Evolutionary conservation across 495 filamentous ascomycete genomes (phyloP).

Genomic region (Aspergillus leporis): DNA sequence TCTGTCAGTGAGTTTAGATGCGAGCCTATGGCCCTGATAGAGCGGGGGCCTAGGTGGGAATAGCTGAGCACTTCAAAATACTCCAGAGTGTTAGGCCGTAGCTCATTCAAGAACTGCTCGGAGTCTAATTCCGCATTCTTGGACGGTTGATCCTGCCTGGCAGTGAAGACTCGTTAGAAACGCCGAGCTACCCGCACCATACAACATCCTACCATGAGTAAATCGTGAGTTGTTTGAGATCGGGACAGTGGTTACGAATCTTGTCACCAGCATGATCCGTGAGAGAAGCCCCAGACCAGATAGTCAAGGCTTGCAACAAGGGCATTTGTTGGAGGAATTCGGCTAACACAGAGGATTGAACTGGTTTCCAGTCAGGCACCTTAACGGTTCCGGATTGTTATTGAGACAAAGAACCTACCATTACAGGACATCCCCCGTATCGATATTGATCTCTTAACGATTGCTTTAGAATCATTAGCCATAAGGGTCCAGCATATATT

Average conservation of each 20-base stretch:
- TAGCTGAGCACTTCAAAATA: constrained; percentile 58
- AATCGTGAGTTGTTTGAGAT: constrained; percentile 61
- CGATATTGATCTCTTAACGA: constrained; percentile 48
- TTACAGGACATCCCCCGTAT: constrained; percentile 53
- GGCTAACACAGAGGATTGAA: constrained; percentile 38
- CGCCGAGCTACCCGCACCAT: too few relatives aligned
- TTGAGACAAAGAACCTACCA: constrained; percentile 37
- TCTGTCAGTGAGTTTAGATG: constrained; percentile 58
- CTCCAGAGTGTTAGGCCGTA: constrained; percentile 59
- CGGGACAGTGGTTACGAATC: constrained; percentile 59
- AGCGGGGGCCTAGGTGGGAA: constrained; percentile 51
- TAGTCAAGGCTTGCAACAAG: constrained; percentile 47
- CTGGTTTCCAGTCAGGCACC: constrained; percentile 23
- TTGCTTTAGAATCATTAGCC: constrained; percentile 31
- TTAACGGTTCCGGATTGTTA: not conserved
- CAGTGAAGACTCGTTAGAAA: not conserved
- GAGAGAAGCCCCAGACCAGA: constrained; percentile 60
- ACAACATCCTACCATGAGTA: constrained; percentile 45
- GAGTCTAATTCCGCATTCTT: constrained; percentile 52
- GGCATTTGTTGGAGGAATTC: constrained; percentile 48
- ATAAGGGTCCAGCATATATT: not conserved
- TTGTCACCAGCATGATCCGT: constrained; percentile 48
- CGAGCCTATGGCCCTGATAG: constrained; percentile 56
- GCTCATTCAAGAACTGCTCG: constrained; percentile 55
- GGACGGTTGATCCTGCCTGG: constrained; percentile 15